These are phyloP conservation scores for Termitomyces sp. DNA, from an alignment of 768 basidiomycete species.

Conservation along the genomic window DNA sequence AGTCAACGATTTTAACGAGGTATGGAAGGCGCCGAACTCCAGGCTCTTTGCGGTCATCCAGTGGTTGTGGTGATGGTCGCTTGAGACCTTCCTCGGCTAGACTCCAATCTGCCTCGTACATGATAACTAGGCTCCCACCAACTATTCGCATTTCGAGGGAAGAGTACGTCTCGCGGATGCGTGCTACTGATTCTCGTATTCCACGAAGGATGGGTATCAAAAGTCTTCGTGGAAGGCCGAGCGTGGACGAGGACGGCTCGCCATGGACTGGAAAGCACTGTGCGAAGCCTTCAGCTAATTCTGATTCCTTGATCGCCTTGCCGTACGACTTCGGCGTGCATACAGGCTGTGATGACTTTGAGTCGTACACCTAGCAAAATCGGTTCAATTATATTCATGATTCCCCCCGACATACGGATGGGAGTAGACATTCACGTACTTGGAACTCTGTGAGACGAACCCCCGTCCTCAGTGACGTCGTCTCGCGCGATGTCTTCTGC, in stretches of 20 bases:
- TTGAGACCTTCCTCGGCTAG: conserved; percentile 36
- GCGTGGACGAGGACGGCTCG: conserved; percentile 13
- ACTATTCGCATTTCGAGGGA: conserved; percentile 69
- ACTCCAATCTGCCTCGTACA: conserved; percentile 56
- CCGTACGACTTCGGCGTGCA: conserved; percentile 74
- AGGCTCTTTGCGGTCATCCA: conserved; percentile 26
- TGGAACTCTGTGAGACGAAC: conserved; percentile 86
- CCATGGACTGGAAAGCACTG: conserved; percentile 64
- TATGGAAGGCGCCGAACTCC: conserved; percentile 42
- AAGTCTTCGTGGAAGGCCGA: conserved; percentile 49
- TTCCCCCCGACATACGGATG: background rate
- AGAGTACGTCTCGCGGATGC: conserved; percentile 43
- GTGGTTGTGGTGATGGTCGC: conserved; percentile 18
- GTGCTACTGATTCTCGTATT: conserved; percentile 45
- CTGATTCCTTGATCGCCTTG: conserved; percentile 56
- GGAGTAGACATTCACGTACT: conserved; percentile 34
- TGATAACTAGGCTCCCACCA: conserved; percentile 71
- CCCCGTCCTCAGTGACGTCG: conserved; percentile 73
- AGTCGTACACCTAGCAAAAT: conserved; percentile 60
- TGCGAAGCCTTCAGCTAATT: conserved; percentile 68
- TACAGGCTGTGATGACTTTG: conserved; percentile 42
- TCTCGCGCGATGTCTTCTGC: conserved; percentile 58
- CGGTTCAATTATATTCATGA: background rate
- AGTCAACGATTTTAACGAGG: conserved; percentile 81
- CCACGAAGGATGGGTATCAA: conserved; percentile 55